A percentile compares a stretch with the other conserved stretches of the same genome.
Evolutionary conservation across 306 rosid species (phyloP).

Genomic region (Quercus dentata): DNA sequence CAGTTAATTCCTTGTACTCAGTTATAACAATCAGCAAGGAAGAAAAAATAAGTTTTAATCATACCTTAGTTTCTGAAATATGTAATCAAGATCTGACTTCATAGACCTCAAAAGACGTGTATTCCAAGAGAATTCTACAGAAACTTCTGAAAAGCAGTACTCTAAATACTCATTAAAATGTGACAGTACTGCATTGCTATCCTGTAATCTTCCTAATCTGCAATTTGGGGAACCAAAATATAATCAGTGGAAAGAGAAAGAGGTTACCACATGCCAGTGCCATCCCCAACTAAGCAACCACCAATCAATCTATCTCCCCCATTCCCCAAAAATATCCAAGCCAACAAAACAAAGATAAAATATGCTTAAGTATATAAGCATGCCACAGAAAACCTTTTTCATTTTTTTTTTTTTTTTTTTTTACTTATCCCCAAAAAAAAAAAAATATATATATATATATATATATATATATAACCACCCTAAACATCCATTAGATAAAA

Average conservation of each 20-base stretch:
- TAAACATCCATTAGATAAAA: too few relatives aligned
- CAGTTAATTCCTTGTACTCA: not conserved
- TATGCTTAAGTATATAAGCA: not conserved
- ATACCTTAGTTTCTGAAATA: slow-evolving; percentile 87
- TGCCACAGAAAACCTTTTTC: not conserved
- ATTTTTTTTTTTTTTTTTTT: too few relatives aligned
- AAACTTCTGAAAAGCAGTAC: slow-evolving; percentile 61
- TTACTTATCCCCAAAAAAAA: too few relatives aligned
- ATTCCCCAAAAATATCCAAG: too few relatives aligned
- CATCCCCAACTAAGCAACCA: not conserved
- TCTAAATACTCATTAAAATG: slow-evolving; percentile 90
- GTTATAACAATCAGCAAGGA: not conserved
- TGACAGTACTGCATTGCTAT: slow-evolving; percentile 81
- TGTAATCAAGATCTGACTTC: slow-evolving; percentile 86
- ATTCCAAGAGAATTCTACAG: slow-evolving; percentile 63
- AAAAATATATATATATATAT: too few relatives aligned
- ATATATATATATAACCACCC: too few relatives aligned
- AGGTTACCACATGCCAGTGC: not conserved
- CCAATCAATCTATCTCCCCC: too few relatives aligned
- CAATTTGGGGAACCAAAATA: slow-evolving; percentile 8
- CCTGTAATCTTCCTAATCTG: slow-evolving; percentile 97
- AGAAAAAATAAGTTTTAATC: not conserved
- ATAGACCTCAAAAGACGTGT: slow-evolving; percentile 66
- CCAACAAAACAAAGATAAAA: not conserved
- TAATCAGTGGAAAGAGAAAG: not conserved